A percentile compares a stretch with the other conserved stretches of the same genome.
phyloP scores from a whole-genome alignment of 1,284 basidiomycete species.

The Stygiomarasmius scandens region DNA sequence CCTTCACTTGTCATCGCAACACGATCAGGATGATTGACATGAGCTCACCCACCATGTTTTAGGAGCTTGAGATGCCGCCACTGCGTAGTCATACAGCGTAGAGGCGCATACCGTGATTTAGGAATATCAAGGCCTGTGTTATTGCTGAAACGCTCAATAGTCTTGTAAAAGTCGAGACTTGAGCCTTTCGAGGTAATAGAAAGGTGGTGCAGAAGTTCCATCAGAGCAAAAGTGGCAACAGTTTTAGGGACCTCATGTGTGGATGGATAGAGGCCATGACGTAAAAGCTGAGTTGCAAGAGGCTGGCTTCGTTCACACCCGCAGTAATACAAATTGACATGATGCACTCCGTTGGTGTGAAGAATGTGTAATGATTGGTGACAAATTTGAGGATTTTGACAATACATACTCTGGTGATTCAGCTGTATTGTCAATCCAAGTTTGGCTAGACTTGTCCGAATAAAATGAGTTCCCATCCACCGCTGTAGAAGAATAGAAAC shows the following conservation, averaged over 20 bases:
- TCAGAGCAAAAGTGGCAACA: constrained; percentile 27
- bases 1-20: neutral
- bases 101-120: constrained; percentile 20
- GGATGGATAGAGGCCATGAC: constrained; percentile 25
- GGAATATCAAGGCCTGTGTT: constrained; percentile 23
- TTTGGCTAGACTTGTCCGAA: neutral
- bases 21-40: constrained; percentile 13
- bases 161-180: constrained; percentile 25
- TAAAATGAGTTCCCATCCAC: neutral
- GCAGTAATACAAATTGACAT: neutral
- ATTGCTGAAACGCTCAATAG: constrained; percentile 23
- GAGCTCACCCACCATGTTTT: constrained; percentile 33
- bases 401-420: neutral
- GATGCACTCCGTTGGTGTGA: constrained; percentile 5
- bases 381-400: neutral
- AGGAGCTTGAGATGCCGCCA: constrained; percentile 33
- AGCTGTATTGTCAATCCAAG: neutral
- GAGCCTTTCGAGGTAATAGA: constrained; percentile 21
- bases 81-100: constrained; percentile 29
- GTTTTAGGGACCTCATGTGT: constrained; percentile 27
- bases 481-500: no score
- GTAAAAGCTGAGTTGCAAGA: constrained; percentile 27
- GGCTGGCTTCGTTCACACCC: neutral
- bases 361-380: neutral
- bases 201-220: constrained; percentile 29